A percentile compares a stretch with the other conserved stretches of the same genome.
These are phyloP conservation scores for Dryadomyces quercivorus DNA, from an alignment of 2,329 filamentous ascomycete genomes.

Conservation along the genomic window DNA sequence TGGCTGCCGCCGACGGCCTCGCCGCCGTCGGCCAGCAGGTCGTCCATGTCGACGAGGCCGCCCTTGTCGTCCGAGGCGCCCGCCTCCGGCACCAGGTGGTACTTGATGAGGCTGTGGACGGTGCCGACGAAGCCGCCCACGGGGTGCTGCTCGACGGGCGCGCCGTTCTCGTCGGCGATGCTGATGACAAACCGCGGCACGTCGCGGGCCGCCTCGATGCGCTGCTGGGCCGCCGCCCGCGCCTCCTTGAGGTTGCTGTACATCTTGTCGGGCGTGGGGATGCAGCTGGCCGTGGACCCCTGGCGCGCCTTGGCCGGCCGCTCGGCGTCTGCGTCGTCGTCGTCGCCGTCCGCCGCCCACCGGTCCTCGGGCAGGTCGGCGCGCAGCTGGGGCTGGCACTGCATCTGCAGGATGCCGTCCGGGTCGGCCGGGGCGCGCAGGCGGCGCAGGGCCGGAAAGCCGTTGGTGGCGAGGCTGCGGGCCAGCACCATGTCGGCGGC, in stretches of 20 bases:
- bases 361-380: constrained; percentile 39
- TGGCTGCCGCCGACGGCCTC: constrained; percentile 24
- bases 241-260: constrained; percentile 31
- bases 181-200: constrained; percentile 45
- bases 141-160: constrained; percentile 36
- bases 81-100: constrained; percentile 45
- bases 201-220: constrained; percentile 46
- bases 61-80: constrained; percentile 44
- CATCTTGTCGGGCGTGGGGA: background rate
- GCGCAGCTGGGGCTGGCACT: constrained; percentile 51
- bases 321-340: no score
- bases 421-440: constrained; percentile 58
- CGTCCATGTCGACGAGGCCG: constrained; percentile 38
- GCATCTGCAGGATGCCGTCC: constrained; percentile 53
- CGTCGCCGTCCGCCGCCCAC: constrained; percentile 15
- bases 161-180: constrained; percentile 40
- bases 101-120: constrained; percentile 44
- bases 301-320: no score
- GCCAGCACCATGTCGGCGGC: constrained; percentile 51
- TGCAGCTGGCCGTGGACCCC: background rate
- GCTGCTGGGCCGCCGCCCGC: constrained; percentile 51
- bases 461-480: constrained; percentile 44
- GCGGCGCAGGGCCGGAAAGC: constrained; percentile 48
- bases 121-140: constrained; percentile 52
- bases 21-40: constrained; percentile 34